These are phyloP conservation scores for Cutaneotrichosporon sp. DNA, from an alignment of 1,284 basidiomycete species.

Conservation along the genomic window DNA sequence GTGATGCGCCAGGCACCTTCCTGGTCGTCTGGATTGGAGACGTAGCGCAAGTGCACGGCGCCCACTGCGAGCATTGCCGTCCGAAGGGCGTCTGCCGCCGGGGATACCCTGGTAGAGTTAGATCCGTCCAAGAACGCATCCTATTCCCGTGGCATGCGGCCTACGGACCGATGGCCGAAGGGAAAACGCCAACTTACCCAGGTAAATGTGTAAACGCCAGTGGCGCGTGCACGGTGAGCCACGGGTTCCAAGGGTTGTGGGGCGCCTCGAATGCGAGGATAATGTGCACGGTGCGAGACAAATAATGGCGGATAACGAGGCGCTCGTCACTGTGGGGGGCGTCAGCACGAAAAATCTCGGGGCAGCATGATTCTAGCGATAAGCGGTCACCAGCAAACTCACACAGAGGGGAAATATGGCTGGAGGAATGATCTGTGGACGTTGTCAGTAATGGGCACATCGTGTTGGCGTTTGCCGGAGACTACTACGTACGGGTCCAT, in stretches of 20 bases:
- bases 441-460: conserved; percentile 8
- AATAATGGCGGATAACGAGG: conserved; percentile 49
- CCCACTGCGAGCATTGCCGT: conserved; percentile 46
- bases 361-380: too few relatives aligned
- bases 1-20: conserved; percentile 40
- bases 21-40: conserved; percentile 37
- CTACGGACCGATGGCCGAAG: conserved; percentile 1
- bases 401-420: conserved; percentile 46
- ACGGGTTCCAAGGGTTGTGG: conserved; percentile 46
- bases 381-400: conserved; percentile 12
- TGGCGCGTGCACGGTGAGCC: conserved; percentile 45
- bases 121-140: not conserved
- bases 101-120: conserved; percentile 27
- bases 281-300: conserved; percentile 44
- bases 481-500: conserved; percentile 42
- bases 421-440: conserved; percentile 38
- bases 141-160: not conserved
- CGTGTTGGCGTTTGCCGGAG: too few relatives aligned
- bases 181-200: conserved; percentile 30
- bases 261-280: conserved; percentile 46
- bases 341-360: not conserved
- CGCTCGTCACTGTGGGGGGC: conserved; percentile 38
- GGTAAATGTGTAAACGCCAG: conserved; percentile 45
- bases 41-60: conserved; percentile 45
- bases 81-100: conserved; percentile 46